phyloP scores from a whole-genome alignment of 495 filamentous ascomycete genomes.

The Daldinia loculata region DNA sequence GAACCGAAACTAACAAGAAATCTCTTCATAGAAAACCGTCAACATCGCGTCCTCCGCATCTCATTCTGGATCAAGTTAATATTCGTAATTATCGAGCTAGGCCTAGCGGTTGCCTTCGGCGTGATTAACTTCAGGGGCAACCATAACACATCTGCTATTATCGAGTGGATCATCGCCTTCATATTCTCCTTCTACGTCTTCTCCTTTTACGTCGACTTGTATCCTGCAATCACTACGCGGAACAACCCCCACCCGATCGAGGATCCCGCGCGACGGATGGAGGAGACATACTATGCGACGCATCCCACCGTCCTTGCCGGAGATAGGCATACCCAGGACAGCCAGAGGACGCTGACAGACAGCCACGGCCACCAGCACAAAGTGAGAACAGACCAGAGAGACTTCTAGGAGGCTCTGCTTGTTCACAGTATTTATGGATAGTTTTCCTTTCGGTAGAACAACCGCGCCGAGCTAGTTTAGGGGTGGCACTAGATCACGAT shows the following conservation, averaged over 20 bases:
- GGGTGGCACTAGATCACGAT: not conserved
- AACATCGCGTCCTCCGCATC: conserved; percentile 73
- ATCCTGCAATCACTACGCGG: conserved; percentile 69
- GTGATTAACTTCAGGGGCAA: conserved; percentile 50
- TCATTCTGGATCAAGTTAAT: conserved; percentile 83
- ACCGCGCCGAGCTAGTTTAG: not conserved
- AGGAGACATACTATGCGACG: conserved; percentile 47
- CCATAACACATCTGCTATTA: conserved; percentile 65
- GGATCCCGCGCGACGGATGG: conserved; percentile 40
- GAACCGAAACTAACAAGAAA: conserved; percentile 2
- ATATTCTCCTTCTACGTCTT: conserved; percentile 91
- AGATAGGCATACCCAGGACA: conserved; percentile 34
- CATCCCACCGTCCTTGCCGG: conserved; percentile 27
- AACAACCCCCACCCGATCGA: conserved; percentile 27
- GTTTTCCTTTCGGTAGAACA: not conserved
- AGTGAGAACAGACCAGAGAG: conserved; percentile 24
- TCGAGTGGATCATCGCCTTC: conserved; percentile 84
- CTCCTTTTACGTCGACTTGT: conserved; percentile 86
- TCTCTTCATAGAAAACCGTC: conserved; percentile 64
- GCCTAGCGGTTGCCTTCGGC: conserved; percentile 73
- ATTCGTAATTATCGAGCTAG: conserved; percentile 83
- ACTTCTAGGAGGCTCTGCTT: conserved; percentile 8
- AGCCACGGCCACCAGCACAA: conserved; percentile 9
- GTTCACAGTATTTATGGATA: not conserved
- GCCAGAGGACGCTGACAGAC: conserved; percentile 39